A percentile compares a stretch with the other conserved stretches of the same genome.
phyloP scores from a whole-genome alignment of 345 rosid genomes.

The Camelina laxa region DNA sequence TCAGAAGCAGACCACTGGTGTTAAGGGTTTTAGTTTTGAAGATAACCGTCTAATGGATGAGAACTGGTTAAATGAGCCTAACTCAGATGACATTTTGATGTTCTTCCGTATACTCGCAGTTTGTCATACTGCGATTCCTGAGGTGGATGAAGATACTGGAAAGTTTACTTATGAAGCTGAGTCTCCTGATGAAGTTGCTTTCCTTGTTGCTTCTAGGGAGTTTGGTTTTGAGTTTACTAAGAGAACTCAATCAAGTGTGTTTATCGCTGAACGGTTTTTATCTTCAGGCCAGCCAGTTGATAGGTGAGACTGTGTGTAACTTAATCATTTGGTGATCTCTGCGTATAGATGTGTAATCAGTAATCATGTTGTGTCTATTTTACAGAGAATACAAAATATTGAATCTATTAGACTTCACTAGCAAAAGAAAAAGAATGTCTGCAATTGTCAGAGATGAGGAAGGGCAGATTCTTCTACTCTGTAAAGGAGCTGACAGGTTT shows the following conservation, averaged over 20 bases:
- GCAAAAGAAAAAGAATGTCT: constrained; percentile 85
- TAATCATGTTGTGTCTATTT: constrained; percentile 19
- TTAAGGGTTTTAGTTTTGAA: constrained; percentile 70
- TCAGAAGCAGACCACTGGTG: constrained; percentile 26
- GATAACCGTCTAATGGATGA: constrained; percentile 65
- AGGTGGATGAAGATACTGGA: constrained; percentile 53
- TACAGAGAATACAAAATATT: constrained; percentile 75
- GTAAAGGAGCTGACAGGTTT: constrained; percentile 94
- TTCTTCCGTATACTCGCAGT: constrained; percentile 72
- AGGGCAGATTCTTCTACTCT: constrained; percentile 66
- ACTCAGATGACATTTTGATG: constrained; percentile 53
- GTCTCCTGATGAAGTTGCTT: constrained; percentile 84
- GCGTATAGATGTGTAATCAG: background rate
- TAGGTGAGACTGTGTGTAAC: constrained; percentile 49
- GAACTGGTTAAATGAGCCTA: constrained; percentile 58
- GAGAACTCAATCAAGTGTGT: constrained; percentile 70
- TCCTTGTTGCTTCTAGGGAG: constrained; percentile 74
- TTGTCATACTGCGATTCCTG: constrained; percentile 77
- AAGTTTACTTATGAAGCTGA: constrained; percentile 80
- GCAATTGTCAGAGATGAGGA: constrained; percentile 68
- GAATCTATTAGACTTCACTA: constrained; percentile 71
- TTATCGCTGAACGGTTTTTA: constrained; percentile 55
- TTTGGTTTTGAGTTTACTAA: constrained; percentile 68
- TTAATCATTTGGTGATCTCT: background rate
- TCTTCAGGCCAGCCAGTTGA: constrained; percentile 49